Evolutionary conservation across 768 basidiomycete species (phyloP), one percentile per base, ranked within the genome.

Genomic region (Lactarius sanguifluus): DNA sequence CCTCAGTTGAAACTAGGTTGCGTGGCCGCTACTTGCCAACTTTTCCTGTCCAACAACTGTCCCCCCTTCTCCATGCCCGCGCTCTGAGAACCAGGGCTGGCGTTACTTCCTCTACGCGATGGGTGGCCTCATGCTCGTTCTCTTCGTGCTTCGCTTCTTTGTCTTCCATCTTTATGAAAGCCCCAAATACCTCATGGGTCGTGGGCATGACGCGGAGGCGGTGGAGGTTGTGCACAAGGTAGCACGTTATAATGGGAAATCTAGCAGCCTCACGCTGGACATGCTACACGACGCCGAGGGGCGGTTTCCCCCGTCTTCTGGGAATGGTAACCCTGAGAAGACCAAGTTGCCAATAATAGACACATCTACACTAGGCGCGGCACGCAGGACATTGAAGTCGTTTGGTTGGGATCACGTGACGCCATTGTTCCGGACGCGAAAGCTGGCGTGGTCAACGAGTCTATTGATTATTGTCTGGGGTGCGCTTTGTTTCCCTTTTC

Each of bases 1-100:
- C 40, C 52, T 57, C 34, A 55, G 34, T 15, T 16, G 36, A 61
- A 15, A 23, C 62, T 65, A 87, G 82, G 78, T 91, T 67, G 88
- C 89, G 4, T 91, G 89, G 90, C 86, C 88, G 1, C 78, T 92
- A 15, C 81, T 91, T 58, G 80, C 84, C n/a, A 82, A 89, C 70
- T 86, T 81, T 72, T 89, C 89, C 5, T 91, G 90, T 70, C 71
- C 80, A 7, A 70, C 62, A 36, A 76, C 79, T 6, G 65, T 72
- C 25, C 70, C 69, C 59, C 38, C 76, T 7, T 62, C 72, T 3
- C 72, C 75, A 57, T 83, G 85, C 73, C 76, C 80, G 7, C 79
- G 80, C 34, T 76, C 79, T 2, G 79, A 82, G 6, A 91, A 92
- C 67, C 74, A 83, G 75, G 90, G 90, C 23, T 92, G 90, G 90